Conservation (phyloP, 2,329 filamentous ascomycete genomes). For the Scolecobasidium constrictum region DNA sequence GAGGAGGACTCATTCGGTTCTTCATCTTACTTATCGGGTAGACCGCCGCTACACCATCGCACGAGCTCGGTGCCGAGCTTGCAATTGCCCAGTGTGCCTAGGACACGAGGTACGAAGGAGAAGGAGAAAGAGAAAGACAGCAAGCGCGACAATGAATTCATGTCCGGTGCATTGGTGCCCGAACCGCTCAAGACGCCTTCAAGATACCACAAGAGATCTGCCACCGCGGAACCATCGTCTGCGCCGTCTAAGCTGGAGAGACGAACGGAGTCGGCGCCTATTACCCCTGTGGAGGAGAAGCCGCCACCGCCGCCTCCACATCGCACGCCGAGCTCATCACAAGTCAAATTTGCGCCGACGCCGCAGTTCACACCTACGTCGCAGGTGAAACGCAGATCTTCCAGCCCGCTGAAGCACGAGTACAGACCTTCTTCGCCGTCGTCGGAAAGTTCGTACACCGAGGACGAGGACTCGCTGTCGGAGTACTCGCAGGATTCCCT, state of each 20-base stretch:
- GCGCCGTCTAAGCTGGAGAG: slow-evolving; percentile 13
- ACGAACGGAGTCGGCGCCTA: slow-evolving; percentile 5
- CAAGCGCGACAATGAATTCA: slow-evolving; percentile 11
- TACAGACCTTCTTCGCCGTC: slow-evolving; percentile 77
- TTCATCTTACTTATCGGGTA: slow-evolving; percentile 4
- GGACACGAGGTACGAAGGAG: no score
- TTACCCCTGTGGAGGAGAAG: slow-evolving; percentile 13
- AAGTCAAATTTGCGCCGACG: slow-evolving; percentile 31
- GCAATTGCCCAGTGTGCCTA: slow-evolving; percentile 34
- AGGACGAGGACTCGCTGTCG: slow-evolving; percentile 43
- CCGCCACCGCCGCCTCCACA: slow-evolving; percentile 25
- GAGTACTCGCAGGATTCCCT: slow-evolving; percentile 40
- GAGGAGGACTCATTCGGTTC: slow-evolving; percentile 10
- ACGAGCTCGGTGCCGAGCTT: slow-evolving; percentile 36
- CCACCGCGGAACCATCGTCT: background rate
- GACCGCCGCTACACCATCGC: slow-evolving; percentile 4
- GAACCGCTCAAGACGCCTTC: slow-evolving; percentile 8
- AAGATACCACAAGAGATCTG: slow-evolving; percentile 6
- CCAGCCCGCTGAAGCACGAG: slow-evolving; percentile 93
- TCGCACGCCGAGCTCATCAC: slow-evolving; percentile 39
- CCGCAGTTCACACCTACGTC: slow-evolving; percentile 38
- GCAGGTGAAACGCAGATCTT: slow-evolving; percentile 55
- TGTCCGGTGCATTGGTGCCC: background rate
- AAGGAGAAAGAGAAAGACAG: slow-evolving; percentile 32
- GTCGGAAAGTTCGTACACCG: slow-evolving; percentile 27